A percentile compares a stretch with the other conserved stretches of the same genome.
phyloP scores from a whole-genome alignment of 2,329 filamentous ascomycete species.

The Graphilbum sp. region DNA sequence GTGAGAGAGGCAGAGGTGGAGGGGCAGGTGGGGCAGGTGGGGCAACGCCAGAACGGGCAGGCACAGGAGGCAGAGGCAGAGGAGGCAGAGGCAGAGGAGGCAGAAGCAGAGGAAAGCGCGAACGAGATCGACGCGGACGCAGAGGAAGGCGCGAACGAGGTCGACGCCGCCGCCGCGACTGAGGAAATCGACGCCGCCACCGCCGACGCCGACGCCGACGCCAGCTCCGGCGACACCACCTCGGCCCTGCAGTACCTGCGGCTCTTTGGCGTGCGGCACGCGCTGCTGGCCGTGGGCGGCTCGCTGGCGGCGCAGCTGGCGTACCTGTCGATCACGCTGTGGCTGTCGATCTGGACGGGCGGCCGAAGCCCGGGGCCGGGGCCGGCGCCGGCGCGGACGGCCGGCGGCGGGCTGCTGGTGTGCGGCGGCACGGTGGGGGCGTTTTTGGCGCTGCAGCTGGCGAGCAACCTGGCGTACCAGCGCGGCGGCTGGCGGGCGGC shows the following conservation, averaged over 20 bases:
- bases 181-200: too few relatives aligned
- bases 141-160: too few relatives aligned
- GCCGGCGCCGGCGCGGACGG: neutral
- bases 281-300: conserved; percentile 6
- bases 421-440: conserved; percentile 1
- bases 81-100: too few relatives aligned
- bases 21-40: too few relatives aligned
- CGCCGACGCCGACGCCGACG: too few relatives aligned
- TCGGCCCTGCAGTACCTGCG: conserved; percentile 8
- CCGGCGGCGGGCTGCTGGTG: neutral
- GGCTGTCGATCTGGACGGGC: conserved; percentile 10
- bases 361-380: neutral
- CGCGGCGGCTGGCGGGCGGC: conserved; percentile 50
- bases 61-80: too few relatives aligned
- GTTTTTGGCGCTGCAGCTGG: conserved; percentile 4
- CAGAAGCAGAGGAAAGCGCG: too few relatives aligned
- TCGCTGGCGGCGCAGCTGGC: conserved; percentile 11
- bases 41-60: too few relatives aligned
- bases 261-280: conserved; percentile 9
- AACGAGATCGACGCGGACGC: too few relatives aligned
- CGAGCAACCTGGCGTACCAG: conserved; percentile 13
- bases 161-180: too few relatives aligned
- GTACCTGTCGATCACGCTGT: conserved; percentile 11
- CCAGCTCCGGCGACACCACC: too few relatives aligned
- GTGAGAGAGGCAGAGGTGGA: too few relatives aligned